Evolutionary conservation across 192 early-diverging fungal species (phyloP), one percentile per base, ranked within the genome.

Genomic region (Coemansia sp.): DNA sequence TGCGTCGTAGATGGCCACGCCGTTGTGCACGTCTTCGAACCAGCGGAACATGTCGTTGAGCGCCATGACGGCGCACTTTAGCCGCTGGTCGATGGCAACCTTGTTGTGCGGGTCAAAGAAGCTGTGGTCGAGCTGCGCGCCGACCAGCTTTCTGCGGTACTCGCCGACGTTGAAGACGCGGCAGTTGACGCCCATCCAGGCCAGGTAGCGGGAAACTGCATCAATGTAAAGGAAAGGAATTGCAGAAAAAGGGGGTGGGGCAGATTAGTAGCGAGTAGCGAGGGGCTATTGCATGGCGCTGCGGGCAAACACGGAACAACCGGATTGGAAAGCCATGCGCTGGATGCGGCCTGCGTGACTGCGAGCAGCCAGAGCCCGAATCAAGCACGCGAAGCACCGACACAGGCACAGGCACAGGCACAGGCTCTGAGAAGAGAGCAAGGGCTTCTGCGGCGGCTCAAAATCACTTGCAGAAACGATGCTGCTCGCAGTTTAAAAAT

Each of bases 101-200:
- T 74, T 62, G 72, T 99, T 92, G 59, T 64, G 62, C 20, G 96
- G 93, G 61, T 98, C 94, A 78, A 97, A 99, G 74, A 97, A 97
- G 30, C 85, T 84, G 71, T 95, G 92, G 55, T 82, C 76, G 58
- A 88, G 81, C 60, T 85, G 74, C 10, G 94, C 91, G 32, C 96
- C 95, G 55, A 89, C 86, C 6, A 92, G 74, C 61, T 93, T 87
- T 46, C 96, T 85, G n/a, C 95, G 90, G 80, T 99, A 99, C 73
- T 98, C 92, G 51, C 94, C 97, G 30, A 99, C 96, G 65, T 98
- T 98, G 82, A 98, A 99, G 34, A 98, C 93, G 66, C 90, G 87
- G 51, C 92, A 88, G 18, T 86, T 88, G 62, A 98, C 90, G 10
- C 97, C 92, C 39, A 99, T 82, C 97, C 97, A 99, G 45, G 85